Evolutionary conservation across 371 early-diverging fungal species (phyloP), one percentile per base, ranked within the genome.

Genomic region (Nosema muscidifuracis): DNA sequence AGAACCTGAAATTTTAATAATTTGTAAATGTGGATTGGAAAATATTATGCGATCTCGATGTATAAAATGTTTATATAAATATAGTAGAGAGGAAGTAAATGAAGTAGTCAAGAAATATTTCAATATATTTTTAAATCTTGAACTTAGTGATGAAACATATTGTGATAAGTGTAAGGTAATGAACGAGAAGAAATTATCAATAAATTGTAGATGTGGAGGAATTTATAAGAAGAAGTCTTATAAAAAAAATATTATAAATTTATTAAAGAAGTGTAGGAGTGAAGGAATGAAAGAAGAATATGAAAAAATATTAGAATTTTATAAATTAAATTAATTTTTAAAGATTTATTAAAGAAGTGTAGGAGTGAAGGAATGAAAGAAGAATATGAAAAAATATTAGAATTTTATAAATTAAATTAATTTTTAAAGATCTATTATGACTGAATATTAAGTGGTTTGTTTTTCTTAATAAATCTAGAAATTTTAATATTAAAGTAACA

Each of bases 171-270:
- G 80, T 63, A 60, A 28, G 4, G 36, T 9, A 40, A 24, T 47
- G 28, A 70, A 68, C 22, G 74, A 80, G 31, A 63, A 43, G 60
- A 76, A 30, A 51, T 57, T 76, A 28, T 56, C 47, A 1, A 72
- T 67, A 9, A 42, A 66, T 33, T 80, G 80, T 44, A 24, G 31
- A 2, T 80, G 80, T 72, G 80, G 80, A 13, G 80, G 80, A 31
- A 57, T 20, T 9, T 67, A 50, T 71, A 51, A 31, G 44, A 42
- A 28, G 18, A 68, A 33, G 36, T 31, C 24, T 7, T 40, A 75
- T 55, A 22, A 1, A 16, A 50, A 73, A 24, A 44, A 50, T 28
- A 1, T 75, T 7, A 34, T 38, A 18, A 36, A 24, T n/a, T 10
- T 62, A 9, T 16, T 62, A 3, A 34, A 16, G 2, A 15, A 40